phyloP scores from a whole-genome alignment of 148 eudicot species.

The Rhododendron kiyosumense region DNA sequence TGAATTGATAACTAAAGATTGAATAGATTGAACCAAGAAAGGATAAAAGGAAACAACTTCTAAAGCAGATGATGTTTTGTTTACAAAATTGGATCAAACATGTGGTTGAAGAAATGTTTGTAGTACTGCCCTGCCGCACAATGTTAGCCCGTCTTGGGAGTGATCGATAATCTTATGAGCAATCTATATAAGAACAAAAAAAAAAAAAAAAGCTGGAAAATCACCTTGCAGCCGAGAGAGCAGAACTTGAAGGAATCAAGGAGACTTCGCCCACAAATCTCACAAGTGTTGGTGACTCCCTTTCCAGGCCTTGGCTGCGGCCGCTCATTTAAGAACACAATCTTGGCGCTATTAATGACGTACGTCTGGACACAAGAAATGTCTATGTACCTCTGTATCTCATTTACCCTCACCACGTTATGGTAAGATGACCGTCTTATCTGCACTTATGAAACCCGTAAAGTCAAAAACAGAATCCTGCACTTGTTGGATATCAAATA shows the following conservation, averaged over 20 bases:
- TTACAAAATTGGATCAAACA: not conserved
- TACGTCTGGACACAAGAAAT: constrained; percentile 46
- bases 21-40: not conserved
- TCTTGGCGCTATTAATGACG: constrained; percentile 42
- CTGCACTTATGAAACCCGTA: constrained; percentile 18
- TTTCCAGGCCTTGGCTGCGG: constrained; percentile 44
- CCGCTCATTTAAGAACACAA: constrained; percentile 43
- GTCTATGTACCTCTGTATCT: constrained; percentile 45
- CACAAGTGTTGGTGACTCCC: constrained; percentile 42
- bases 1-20: not conserved
- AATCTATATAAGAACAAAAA: not conserved
- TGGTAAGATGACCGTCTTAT: constrained; percentile 49
- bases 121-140: not conserved
- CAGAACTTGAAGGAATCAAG: constrained; percentile 52
- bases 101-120: not conserved
- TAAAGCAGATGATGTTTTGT: not conserved
- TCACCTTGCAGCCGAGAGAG: constrained; percentile 60
- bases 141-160: not conserved
- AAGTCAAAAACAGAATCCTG: not conserved
- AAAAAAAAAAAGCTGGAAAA: too few species aligned
- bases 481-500: not conserved
- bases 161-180: not conserved
- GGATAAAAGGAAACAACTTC: not conserved
- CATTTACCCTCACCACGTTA: constrained; percentile 49
- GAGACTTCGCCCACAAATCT: constrained; percentile 41